Conservation (phyloP, 169 alveolate genomes). For the Cryptosporidium xiaoi region DNA sequence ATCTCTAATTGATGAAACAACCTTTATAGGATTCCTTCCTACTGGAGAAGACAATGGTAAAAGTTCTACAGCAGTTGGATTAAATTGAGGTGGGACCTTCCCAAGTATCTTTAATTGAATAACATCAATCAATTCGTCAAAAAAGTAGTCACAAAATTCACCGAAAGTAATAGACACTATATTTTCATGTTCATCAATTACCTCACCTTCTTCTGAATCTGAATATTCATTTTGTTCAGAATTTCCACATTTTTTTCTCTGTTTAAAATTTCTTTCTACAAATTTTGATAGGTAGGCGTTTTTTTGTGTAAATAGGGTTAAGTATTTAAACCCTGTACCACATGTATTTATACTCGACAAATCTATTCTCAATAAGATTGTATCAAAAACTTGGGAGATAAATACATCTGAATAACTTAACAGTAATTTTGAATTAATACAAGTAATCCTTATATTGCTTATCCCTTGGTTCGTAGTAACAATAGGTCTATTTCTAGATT, state of each 20-base stretch:
- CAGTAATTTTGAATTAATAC: conserved; percentile 41
- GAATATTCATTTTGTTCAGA: background rate
- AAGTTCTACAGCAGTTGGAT: conserved; percentile 34
- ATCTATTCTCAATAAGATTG: conserved; percentile 16
- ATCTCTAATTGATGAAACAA: background rate
- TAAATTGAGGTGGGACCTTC: conserved; percentile 23
- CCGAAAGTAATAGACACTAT: conserved; percentile 5
- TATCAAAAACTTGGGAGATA: background rate
- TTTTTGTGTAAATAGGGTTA: conserved; percentile 7
- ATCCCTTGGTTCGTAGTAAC: conserved; percentile 29
- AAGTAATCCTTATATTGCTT: conserved; percentile 16
- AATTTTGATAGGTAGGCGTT: conserved; percentile 8
- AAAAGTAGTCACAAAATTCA: conserved; percentile 18
- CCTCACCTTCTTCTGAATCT: conserved; percentile 69
- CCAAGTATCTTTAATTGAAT: conserved; percentile 23
- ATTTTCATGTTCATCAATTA: conserved; percentile 29
- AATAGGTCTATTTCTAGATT: background rate
- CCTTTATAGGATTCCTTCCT: conserved; percentile 16
- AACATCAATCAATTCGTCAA: conserved; percentile 13
- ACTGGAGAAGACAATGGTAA: conserved; percentile 54
- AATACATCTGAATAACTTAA: conserved; percentile 46
- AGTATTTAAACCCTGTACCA: background rate
- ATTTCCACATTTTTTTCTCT: background rate
- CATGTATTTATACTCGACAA: conserved; percentile 11
- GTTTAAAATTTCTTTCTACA: background rate